phyloP scores from a whole-genome alignment of 2,329 filamentous ascomycete genomes.

The Fulvia fulva region DNA sequence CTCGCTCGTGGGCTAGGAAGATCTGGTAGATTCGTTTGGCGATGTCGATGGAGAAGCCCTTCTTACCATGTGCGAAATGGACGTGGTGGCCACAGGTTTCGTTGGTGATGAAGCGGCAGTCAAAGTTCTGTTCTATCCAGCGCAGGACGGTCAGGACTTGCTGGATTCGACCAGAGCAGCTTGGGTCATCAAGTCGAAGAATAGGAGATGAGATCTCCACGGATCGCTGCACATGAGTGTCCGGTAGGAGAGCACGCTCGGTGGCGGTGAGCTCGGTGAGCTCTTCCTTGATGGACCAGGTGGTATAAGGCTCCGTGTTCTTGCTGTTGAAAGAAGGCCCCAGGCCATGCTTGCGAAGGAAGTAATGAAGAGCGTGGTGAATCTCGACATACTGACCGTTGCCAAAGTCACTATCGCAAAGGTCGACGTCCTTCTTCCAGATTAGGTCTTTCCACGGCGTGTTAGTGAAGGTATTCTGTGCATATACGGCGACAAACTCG shows the following conservation, averaged over 20 bases:
- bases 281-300: neutral
- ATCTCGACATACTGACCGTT: neutral
- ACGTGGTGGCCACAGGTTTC: slow-evolving; percentile 19
- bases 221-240: neutral
- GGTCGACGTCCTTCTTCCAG: neutral
- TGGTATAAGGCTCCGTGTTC: neutral
- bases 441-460: neutral
- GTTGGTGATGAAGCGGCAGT: slow-evolving; percentile 18
- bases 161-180: slow-evolving; percentile 1
- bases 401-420: too few relatives aligned
- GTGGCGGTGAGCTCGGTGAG: slow-evolving; percentile 1
- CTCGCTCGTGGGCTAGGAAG: slow-evolving; percentile 17
- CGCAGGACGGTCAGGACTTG: slow-evolving; percentile 10
- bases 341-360: neutral
- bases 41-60: slow-evolving; percentile 9
- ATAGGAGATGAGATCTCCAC: slow-evolving; percentile 14
- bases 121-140: slow-evolving; percentile 1
- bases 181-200: slow-evolving; percentile 9
- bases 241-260: neutral
- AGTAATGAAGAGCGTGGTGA: neutral
- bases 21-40: slow-evolving; percentile 20
- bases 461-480: slow-evolving; percentile 4
- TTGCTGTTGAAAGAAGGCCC: neutral
- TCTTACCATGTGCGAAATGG: slow-evolving; percentile 14
- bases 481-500: slow-evolving; percentile 18